Conservation (phyloP, 1,284 basidiomycete genomes). For the Phellopilus nigrolimitatus region DNA sequence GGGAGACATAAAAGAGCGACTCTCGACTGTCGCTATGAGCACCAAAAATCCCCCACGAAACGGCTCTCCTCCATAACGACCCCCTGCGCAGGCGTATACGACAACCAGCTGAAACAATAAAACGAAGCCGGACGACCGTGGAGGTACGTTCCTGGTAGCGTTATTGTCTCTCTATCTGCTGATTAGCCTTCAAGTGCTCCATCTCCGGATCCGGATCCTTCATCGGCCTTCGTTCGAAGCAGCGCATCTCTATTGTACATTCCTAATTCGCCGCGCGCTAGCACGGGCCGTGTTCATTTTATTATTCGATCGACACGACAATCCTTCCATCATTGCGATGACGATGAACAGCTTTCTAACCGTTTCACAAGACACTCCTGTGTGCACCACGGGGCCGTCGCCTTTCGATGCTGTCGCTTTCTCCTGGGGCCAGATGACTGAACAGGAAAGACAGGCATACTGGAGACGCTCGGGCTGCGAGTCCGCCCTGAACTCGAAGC, state of each 20-base stretch:
- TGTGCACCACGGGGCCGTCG: neutral
- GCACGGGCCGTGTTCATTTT: neutral
- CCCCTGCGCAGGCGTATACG: slow-evolving; percentile 11
- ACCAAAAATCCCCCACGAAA: neutral
- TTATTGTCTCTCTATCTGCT: slow-evolving; percentile 10
- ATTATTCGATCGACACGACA: neutral
- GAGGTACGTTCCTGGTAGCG: neutral
- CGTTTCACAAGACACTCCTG: neutral
- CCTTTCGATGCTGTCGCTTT: slow-evolving; percentile 18
- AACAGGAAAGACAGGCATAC: slow-evolving; percentile 16
- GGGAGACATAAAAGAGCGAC: neutral
- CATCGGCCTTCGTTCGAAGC: slow-evolving; percentile 1
- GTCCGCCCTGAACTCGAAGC: neutral
- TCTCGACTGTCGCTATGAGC: slow-evolving; percentile 10
- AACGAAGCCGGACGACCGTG: neutral
- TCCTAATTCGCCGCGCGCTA: slow-evolving; percentile 6
- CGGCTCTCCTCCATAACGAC: slow-evolving; percentile 11
- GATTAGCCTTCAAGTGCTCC: slow-evolving; percentile 4
- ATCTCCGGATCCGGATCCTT: slow-evolving; percentile 1
- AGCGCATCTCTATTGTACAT: slow-evolving; percentile 11
- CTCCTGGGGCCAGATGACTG: slow-evolving; percentile 14
- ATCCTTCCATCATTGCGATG: neutral
- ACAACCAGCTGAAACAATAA: slow-evolving; percentile 11
- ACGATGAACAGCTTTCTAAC: slow-evolving; percentile 1
- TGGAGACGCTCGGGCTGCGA: slow-evolving; percentile 8